These are phyloP conservation scores for Nigrograna mackinnonii DNA, from an alignment of 2,329 filamentous ascomycete species.

Conservation along the genomic window DNA sequence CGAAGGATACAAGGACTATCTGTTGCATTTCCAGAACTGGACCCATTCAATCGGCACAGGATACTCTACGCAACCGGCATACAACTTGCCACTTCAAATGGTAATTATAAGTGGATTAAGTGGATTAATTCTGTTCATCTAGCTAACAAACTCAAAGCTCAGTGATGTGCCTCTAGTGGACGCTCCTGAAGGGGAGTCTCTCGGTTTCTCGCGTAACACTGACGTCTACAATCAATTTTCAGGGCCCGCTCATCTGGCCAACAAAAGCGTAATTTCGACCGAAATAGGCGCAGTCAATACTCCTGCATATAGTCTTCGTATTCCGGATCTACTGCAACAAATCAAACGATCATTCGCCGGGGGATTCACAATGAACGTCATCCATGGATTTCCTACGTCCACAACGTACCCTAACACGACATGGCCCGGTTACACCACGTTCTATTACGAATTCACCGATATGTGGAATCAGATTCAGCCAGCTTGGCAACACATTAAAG, in stretches of 20 bases:
- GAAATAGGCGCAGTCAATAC: slow-evolving; percentile 31
- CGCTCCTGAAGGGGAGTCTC: slow-evolving; percentile 47
- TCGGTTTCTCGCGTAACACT: slow-evolving; percentile 40
- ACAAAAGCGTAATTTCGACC: slow-evolving; percentile 43
- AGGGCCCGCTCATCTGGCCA: slow-evolving; percentile 44
- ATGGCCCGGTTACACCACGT: slow-evolving; percentile 52
- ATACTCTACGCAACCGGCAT: slow-evolving; percentile 34
- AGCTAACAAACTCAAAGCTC: slow-evolving; percentile 5
- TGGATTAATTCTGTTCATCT: no score
- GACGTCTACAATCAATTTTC: slow-evolving; percentile 47
- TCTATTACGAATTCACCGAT: slow-evolving; percentile 46
- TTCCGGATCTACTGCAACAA: slow-evolving; percentile 30
- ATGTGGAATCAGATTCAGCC: slow-evolving; percentile 49
- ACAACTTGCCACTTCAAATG: slow-evolving; percentile 41
- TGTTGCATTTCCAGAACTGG: slow-evolving; percentile 28
- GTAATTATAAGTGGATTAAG: no score
- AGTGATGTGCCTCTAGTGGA: slow-evolving; percentile 41
- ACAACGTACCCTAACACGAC: slow-evolving; percentile 50
- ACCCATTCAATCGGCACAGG: slow-evolving; percentile 21
- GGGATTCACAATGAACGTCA: slow-evolving; percentile 24
- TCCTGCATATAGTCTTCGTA: slow-evolving; percentile 28
- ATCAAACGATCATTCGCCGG: slow-evolving; percentile 12
- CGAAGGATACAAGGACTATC: slow-evolving; percentile 31
- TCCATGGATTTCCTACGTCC: slow-evolving; percentile 50
- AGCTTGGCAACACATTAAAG: slow-evolving; percentile 44